phyloP scores from a whole-genome alignment of 2,329 filamentous ascomycete species.

The Stachybotrys chlorohalonatus region DNA sequence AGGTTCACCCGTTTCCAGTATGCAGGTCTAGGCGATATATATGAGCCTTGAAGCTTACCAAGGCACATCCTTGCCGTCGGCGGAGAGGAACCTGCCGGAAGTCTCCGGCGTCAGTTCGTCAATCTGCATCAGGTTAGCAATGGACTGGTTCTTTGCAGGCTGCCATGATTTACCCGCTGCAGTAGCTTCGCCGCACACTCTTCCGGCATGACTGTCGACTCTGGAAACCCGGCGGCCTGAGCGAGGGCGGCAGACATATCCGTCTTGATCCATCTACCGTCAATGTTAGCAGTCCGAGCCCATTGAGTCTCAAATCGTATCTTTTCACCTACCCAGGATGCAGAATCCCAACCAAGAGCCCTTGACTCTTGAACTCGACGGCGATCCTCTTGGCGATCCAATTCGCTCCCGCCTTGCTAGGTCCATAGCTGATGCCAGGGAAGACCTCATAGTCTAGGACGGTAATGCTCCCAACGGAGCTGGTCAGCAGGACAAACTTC shows the following conservation, averaged over 20 bases:
- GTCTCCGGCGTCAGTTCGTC: not conserved
- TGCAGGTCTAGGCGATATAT: too few species aligned
- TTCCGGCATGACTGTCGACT: not conserved
- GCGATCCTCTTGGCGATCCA: constrained; percentile 21
- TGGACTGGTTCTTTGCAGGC: not conserved
- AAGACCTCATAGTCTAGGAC: constrained; percentile 13
- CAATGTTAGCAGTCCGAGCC: not conserved
- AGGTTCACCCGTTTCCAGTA: too few species aligned
- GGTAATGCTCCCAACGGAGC: constrained; percentile 6
- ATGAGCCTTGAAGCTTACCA: not conserved
- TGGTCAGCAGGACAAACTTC: constrained; percentile 8
- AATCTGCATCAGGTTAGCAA: not conserved
- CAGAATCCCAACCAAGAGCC: constrained; percentile 20
- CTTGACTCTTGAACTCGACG: constrained; percentile 17
- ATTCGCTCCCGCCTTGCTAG: constrained; percentile 28
- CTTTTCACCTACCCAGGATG: constrained; percentile 17
- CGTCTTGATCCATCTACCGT: not conserved
- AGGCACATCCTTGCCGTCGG: not conserved
- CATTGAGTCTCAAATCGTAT: not conserved
- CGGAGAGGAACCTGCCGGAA: not conserved
- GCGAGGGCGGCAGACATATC: not conserved
- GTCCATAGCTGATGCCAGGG: constrained; percentile 29
- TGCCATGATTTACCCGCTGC: not conserved
- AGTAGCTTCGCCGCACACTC: not conserved
- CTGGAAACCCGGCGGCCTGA: not conserved